Evolutionary conservation across 2,329 filamentous ascomycete species (phyloP), one percentile per base, ranked within the genome.

Genomic region (Penicillium sp.): DNA sequence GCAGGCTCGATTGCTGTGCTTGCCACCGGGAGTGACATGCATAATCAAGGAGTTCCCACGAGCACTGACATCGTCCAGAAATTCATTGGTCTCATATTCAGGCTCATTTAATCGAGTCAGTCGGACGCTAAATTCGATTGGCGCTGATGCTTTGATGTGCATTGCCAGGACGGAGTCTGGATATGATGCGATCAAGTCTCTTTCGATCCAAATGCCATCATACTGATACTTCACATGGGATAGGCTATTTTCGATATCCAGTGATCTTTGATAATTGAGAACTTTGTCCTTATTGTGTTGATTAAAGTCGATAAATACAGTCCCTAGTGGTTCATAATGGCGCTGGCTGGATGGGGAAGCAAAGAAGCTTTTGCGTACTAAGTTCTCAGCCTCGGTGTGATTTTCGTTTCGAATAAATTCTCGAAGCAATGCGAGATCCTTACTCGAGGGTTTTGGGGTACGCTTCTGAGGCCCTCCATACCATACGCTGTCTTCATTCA

Each of bases 401-500:
- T 68, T 64, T 7, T 72, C 71, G 3, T 66, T 64, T 6, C 74
- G 72, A 55, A 79, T 75, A 16, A 76, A 65, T 49, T 72, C 63
- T 53, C 77, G 68, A 5, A 79, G 63, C 18, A 62, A 64, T 40
- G 71, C 67, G 3, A 80, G 66, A 59, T 75, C 68, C 50, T 62
- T 60, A 42, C 69, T 59, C 4, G 75, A 72, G 46, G 73, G 67
- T 42, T 66, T 69, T 20, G 75, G 76, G 18, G 71, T 75, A 16
- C 78, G 73, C 55, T 77, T 66, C 59, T 76, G 75, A 5, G 68
- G 70, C 11, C 75, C 76, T 53, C 77, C 77, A 63, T 77, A 78
- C 75, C 74, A 78, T 2, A 77, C 70, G 2, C 75, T 77, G 58
- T 80, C 76, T 60, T 80, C 78, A 50, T 80, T 81, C 26, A 81